A percentile compares a stretch with the other conserved stretches of the same genome.
These are phyloP conservation scores for Ceratocystis cubensis DNA, from an alignment of 2,329 filamentous ascomycete genomes.

Conservation along the genomic window DNA sequence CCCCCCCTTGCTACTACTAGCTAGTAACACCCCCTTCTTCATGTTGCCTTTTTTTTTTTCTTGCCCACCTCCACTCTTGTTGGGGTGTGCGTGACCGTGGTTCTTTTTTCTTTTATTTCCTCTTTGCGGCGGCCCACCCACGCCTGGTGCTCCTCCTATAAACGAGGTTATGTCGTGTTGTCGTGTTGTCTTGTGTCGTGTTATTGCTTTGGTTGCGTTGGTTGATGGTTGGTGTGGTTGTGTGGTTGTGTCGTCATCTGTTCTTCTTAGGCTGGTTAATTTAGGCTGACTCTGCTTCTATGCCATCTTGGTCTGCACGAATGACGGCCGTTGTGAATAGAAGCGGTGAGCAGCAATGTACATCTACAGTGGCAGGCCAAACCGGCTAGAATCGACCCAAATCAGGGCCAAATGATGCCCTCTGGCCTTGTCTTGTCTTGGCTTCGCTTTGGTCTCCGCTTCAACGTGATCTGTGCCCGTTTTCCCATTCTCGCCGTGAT, in stretches of 20 bases:
- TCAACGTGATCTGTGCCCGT: background rate
- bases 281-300: slow-evolving; percentile 2
- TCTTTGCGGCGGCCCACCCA: background rate
- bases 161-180: background rate
- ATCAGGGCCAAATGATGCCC: too few species aligned
- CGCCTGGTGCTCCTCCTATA: background rate
- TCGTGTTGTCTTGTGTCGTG: background rate
- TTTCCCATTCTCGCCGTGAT: background rate
- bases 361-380: background rate
- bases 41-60: background rate
- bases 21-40: background rate
- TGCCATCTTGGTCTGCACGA: background rate
- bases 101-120: background rate
- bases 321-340: background rate
- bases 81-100: slow-evolving; percentile 7
- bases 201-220: too few species aligned
- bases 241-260: slow-evolving; percentile 6
- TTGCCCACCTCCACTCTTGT: background rate
- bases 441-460: background rate
- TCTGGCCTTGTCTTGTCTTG: background rate
- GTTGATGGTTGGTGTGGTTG: background rate
- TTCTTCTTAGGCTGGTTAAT: background rate
- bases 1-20: background rate
- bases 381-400: too few species aligned
- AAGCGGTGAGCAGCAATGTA: slow-evolving; percentile 3